Evolutionary conservation across 1,284 basidiomycete genomes (phyloP).

Genomic region (Ustilago vetiveriae): DNA sequence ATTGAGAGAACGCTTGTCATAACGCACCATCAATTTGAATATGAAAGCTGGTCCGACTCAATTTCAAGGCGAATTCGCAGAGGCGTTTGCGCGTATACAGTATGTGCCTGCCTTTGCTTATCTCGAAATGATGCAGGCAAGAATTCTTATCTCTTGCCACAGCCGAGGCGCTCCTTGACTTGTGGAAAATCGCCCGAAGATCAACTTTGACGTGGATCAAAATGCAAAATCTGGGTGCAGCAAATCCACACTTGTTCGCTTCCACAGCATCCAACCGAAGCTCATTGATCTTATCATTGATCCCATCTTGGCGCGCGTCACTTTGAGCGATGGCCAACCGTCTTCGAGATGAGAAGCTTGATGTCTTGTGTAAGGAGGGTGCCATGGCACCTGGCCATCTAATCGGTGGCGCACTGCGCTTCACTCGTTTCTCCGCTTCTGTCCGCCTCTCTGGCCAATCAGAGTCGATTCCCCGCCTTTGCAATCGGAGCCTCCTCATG

Average conservation of each 20-base stretch:
- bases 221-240: background rate
- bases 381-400: conserved; percentile 6
- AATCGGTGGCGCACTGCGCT: conserved; percentile 9
- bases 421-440: conserved; percentile 31
- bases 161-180: conserved; percentile 28
- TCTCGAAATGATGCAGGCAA: no score
- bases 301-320: no score
- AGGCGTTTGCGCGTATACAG: no score
- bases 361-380: no score
- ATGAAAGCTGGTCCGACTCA: background rate
- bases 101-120: no score
- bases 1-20: background rate
- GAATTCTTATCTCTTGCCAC: conserved; percentile 21
- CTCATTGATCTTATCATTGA: no score
- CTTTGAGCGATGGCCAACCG: no score
- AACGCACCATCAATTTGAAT: conserved; percentile 2
- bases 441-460: conserved; percentile 3
- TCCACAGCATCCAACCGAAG: background rate
- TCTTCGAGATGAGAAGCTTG: no score
- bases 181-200: conserved; percentile 10
- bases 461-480: conserved; percentile 12
- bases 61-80: background rate
- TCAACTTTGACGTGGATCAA: background rate
- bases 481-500: no score
- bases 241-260: background rate